Evolutionary conservation across 768 basidiomycete species (phyloP).

Genomic region (Lactarius akahatsu): DNA sequence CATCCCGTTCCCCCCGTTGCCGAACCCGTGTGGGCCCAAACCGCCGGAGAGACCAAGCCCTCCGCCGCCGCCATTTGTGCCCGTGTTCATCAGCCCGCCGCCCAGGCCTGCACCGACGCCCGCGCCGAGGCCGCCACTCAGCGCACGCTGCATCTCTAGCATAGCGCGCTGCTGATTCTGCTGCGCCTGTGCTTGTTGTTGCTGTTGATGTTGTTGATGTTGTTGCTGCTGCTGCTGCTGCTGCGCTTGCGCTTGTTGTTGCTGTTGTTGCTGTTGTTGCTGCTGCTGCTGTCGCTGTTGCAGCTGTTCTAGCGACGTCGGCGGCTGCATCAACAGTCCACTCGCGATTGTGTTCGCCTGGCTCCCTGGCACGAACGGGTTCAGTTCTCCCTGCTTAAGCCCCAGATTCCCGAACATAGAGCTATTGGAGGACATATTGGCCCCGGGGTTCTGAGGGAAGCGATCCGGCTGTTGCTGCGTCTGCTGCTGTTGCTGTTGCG

Average conservation of each 20-base stretch:
- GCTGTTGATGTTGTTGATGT: slow-evolving; percentile 11
- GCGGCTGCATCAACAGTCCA: slow-evolving; percentile 16
- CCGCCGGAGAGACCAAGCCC: slow-evolving; percentile 14
- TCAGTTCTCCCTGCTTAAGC: slow-evolving; percentile 28
- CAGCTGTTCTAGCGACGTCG: slow-evolving; percentile 8
- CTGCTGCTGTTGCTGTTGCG: slow-evolving; percentile 18
- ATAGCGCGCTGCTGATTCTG: slow-evolving; percentile 21
- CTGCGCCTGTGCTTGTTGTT: slow-evolving; percentile 17
- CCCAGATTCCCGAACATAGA: slow-evolving; percentile 20
- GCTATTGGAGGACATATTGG: slow-evolving; percentile 7
- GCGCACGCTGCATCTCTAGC: slow-evolving; percentile 20
- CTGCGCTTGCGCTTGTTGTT: slow-evolving; percentile 17
- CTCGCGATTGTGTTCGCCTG: slow-evolving; percentile 26
- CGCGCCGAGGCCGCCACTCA: slow-evolving; percentile 22
- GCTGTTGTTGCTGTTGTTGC: slow-evolving; percentile 7
- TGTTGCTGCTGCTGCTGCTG: slow-evolving; percentile 21
- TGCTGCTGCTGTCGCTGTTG: slow-evolving; percentile 22
- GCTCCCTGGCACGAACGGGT: slow-evolving; percentile 27
- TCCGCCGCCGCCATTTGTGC: slow-evolving; percentile 5
- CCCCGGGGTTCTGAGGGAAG: slow-evolving; percentile 14
- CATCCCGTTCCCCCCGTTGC: slow-evolving; percentile 8
- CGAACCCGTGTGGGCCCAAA: slow-evolving; percentile 13
- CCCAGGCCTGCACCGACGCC: slow-evolving; percentile 14
- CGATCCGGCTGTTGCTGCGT: slow-evolving; percentile 14
- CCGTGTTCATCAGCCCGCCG: slow-evolving; percentile 18